Evolutionary conservation across 2,329 filamentous ascomycete genomes (phyloP).

Genomic region (Colletotrichum graminicola): DNA sequence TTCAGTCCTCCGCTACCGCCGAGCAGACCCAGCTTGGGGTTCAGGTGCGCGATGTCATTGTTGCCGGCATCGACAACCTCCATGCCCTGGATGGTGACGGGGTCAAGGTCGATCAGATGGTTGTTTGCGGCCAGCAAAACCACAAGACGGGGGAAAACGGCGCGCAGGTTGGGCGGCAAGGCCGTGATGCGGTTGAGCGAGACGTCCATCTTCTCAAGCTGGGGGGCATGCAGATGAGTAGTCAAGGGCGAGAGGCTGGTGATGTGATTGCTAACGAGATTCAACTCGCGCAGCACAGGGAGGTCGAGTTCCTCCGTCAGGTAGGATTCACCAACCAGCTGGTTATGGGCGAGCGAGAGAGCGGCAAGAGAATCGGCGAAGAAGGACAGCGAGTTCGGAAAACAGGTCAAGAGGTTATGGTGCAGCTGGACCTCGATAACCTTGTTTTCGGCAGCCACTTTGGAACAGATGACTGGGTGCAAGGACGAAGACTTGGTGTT

Average conservation of each 20-base stretch:
- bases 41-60: conserved; percentile 86
- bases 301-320: conserved; percentile 76
- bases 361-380: conserved; percentile 78
- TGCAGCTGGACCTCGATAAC: conserved; percentile 75
- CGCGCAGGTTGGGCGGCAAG: conserved; percentile 73
- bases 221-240: conserved; percentile 77
- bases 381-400: conserved; percentile 79
- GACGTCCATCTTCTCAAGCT: conserved; percentile 81
- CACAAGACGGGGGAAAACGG: conserved; percentile 76
- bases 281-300: conserved; percentile 81
- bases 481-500: conserved; percentile 73
- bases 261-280: conserved; percentile 80
- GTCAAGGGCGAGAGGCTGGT: conserved; percentile 76
- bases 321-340: conserved; percentile 74
- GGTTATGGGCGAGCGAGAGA: conserved; percentile 82
- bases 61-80: conserved; percentile 83
- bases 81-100: conserved; percentile 80
- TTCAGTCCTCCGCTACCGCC: conserved; percentile 71
- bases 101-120: conserved; percentile 77
- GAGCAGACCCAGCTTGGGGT: conserved; percentile 83
- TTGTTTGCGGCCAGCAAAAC: conserved; percentile 85
- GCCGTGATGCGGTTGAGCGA: conserved; percentile 83
- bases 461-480: conserved; percentile 68
- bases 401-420: conserved; percentile 78
- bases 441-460: conserved; percentile 64